Evolutionary conservation across 306 rosid genomes (phyloP).

Genomic region (Prunus davidiana): DNA sequence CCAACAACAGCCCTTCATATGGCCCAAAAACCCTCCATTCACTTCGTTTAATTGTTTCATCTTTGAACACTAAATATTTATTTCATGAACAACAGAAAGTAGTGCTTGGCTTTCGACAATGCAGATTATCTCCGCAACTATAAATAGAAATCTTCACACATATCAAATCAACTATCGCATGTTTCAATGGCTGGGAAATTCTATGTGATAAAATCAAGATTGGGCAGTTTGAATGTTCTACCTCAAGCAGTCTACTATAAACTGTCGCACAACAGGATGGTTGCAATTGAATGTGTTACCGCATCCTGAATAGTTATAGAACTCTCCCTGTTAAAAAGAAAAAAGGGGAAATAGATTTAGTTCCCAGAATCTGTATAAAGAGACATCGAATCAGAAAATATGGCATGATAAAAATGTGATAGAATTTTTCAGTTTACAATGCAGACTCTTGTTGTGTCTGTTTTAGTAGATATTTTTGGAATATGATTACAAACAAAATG

Average conservation of each 20-base stretch:
- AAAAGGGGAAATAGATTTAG: neutral
- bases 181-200: neutral
- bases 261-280: slow-evolving; percentile 86
- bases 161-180: neutral
- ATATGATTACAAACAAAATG: neutral
- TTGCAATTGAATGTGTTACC: slow-evolving; percentile 97
- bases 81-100: neutral
- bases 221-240: slow-evolving; percentile 14
- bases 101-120: neutral
- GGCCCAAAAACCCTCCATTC: no score
- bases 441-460: neutral
- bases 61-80: no score
- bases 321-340: slow-evolving; percentile 68
- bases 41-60: no score
- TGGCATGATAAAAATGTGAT: slow-evolving; percentile 11
- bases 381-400: neutral
- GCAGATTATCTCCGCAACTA: neutral
- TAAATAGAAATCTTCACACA: neutral
- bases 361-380: slow-evolving; percentile 6
- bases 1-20: no score
- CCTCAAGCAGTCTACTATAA: slow-evolving; percentile 93
- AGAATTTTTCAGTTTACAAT: slow-evolving; percentile 3
- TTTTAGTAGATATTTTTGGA: neutral
- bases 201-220: neutral
- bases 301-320: slow-evolving; percentile 97